Base-by-base conservation (phyloP, 305 asterid species). In the Solanum hybrid region DNA sequence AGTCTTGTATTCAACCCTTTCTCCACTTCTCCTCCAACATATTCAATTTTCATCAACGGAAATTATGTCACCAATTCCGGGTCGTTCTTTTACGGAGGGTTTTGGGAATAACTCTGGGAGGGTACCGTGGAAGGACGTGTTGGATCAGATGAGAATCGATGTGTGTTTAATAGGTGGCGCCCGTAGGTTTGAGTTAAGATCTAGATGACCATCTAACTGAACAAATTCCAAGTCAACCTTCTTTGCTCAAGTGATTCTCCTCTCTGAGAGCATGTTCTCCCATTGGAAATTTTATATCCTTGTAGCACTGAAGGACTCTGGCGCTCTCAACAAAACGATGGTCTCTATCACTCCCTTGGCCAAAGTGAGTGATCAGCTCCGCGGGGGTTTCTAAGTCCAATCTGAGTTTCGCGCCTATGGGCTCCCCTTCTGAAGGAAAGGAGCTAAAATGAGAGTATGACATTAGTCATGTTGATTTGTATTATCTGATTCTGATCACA, bases 281-380 rank as follows among this genome's bases (percentile, higher is more conserved):
- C 85, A 73, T 75, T 73, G 85, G 76, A 20, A 88, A 75, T 75
- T 38, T 88, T 88, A 39, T 39, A 41, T 34, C 85, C 89, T 88
- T 38, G 89, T 75, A 88, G 75, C 75, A 88, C 72, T 75, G 85
- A 88, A 29, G 76, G 75, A 32, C 86, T 88, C 72, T 27, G 15
- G 76, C 33, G 33, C 90, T 73, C 86, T 76, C 31, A 76, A 32
- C 80, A 39, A 76, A 76, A 76, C 77, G 36, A 70, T 15, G n/a
- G 61, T 34, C 57, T 79, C 61, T 79, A 37, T 79, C 86, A 37
- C 15, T 79, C 86, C 24, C 86, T 33, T 10, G 61, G 86, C 1
- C 32, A 3, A 79, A 36, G 86, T 36, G 32, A 37, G 22, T 79
- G 32, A 12, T 37, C 31, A 79, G 22, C 29, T 34, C 84, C 29